A percentile compares a stretch with the other conserved stretches of the same genome.
These are phyloP conservation scores for Fusarium mundagurra DNA, from an alignment of 2,329 filamentous ascomycete species.

Conservation along the genomic window DNA sequence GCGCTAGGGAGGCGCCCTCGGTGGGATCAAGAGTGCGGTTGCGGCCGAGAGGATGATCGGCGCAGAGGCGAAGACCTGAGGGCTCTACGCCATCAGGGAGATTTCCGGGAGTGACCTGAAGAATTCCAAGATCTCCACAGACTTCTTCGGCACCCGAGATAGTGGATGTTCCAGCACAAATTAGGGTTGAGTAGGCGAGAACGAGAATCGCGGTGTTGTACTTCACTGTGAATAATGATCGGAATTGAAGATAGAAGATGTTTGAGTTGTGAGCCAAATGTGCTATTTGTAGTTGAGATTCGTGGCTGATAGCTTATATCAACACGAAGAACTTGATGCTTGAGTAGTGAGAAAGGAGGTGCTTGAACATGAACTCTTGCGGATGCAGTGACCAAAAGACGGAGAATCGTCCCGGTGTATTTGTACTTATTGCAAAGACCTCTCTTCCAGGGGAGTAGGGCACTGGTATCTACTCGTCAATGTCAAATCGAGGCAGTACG, in stretches of 20 bases:
- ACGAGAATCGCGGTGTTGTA: neutral
- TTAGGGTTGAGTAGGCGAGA: neutral
- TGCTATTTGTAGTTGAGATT: too few species aligned
- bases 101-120: neutral
- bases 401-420: neutral
- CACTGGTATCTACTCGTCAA: neutral
- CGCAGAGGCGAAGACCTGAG: neutral
- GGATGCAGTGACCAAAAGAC: neutral
- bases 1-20: neutral
- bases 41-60: neutral
- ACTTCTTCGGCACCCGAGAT: neutral
- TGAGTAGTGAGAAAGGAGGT: neutral
- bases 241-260: neutral
- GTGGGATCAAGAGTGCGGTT: neutral
- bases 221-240: neutral
- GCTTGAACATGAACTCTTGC: neutral
- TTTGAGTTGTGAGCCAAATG: neutral
- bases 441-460: neutral
- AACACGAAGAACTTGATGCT: too few species aligned
- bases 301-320: too few species aligned
- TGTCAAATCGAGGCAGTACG: neutral
- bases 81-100: neutral
- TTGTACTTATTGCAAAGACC: neutral
- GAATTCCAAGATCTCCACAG: neutral
- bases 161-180: neutral